Conservation (phyloP, 768 basidiomycete species). For the Xerocomellus chrysenteron region DNA sequence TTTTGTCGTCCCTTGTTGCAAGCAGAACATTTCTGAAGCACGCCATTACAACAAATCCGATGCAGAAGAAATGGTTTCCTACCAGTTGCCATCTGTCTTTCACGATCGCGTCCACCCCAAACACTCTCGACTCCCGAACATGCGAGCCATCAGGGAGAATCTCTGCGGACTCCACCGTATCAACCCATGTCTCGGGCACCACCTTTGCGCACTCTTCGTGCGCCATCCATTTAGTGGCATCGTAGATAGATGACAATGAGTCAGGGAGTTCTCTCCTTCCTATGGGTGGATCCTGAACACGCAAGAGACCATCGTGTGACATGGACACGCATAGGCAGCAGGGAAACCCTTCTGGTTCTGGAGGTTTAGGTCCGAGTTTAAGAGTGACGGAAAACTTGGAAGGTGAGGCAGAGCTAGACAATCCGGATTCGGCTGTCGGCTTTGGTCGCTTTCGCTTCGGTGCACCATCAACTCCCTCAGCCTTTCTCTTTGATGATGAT, state of each 20-base stretch:
- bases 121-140: slow-evolving; percentile 55
- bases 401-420: slow-evolving; percentile 10
- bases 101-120: slow-evolving; percentile 85
- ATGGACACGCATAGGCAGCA: slow-evolving; percentile 68
- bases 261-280: slow-evolving; percentile 53
- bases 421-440: slow-evolving; percentile 1
- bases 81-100: slow-evolving; percentile 94
- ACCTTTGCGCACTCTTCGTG: slow-evolving; percentile 79
- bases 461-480: slow-evolving; percentile 28
- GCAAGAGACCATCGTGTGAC: slow-evolving; percentile 53
- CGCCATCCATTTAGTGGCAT: slow-evolving; percentile 59
- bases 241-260: slow-evolving; percentile 20
- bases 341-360: slow-evolving; percentile 55
- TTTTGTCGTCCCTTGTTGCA: slow-evolving; percentile 71
- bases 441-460: slow-evolving; percentile 30
- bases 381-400: slow-evolving; percentile 57
- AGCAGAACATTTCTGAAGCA: slow-evolving; percentile 81
- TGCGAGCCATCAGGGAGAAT: slow-evolving; percentile 31
- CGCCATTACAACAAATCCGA: background rate
- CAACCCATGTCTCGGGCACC: slow-evolving; percentile 92
- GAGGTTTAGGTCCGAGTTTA: slow-evolving; percentile 63
- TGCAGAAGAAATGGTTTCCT: slow-evolving; percentile 26
- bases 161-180: slow-evolving; percentile 50
- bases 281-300: slow-evolving; percentile 66
- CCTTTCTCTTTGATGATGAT: slow-evolving; percentile 41